phyloP scores from a whole-genome alignment of 75 land plant species.

The Ceratopteris richardii region DNA sequence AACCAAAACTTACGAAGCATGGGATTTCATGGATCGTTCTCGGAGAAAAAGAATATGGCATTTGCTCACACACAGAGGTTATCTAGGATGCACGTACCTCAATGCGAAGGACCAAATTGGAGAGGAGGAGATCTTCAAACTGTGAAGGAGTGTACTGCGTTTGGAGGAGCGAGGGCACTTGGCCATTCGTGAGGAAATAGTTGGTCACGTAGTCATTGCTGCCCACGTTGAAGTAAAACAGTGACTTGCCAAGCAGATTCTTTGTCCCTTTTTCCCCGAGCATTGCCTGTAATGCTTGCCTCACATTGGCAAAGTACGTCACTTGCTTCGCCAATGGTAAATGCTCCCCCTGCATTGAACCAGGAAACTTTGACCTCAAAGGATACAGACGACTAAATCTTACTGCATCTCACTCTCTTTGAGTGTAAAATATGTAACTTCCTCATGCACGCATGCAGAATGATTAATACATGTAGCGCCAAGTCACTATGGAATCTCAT shows the following conservation, averaged over 20 bases:
- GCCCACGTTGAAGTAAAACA: slow-evolving; percentile 11
- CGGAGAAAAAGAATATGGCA: too few relatives aligned
- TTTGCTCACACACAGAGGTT: too few relatives aligned
- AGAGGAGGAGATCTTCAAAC: background rate
- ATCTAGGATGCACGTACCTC: too few relatives aligned
- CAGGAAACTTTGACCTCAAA: background rate
- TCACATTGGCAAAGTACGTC: slow-evolving; percentile 3
- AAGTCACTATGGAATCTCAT: too few relatives aligned
- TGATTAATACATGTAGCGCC: too few relatives aligned
- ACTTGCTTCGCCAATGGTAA: slow-evolving; percentile 9
- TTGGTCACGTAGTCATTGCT: slow-evolving; percentile 12
- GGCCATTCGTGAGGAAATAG: background rate
- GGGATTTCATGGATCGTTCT: too few relatives aligned
- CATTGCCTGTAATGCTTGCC: background rate
- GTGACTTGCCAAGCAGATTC: slow-evolving; percentile 5
- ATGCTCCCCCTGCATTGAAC: slow-evolving; percentile 9
- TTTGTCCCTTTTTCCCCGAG: background rate
- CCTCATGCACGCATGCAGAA: too few relatives aligned
- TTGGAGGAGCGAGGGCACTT: background rate
- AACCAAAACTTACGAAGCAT: too few relatives aligned
- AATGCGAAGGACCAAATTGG: too few relatives aligned
- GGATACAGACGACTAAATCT: too few relatives aligned
- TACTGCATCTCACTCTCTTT: too few relatives aligned
- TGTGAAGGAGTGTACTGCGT: background rate
- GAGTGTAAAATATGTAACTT: too few relatives aligned